A percentile compares a stretch with the other conserved stretches of the same genome.
Conservation (phyloP, 148 eudicot species). For the Diospyros kaki region DNA sequence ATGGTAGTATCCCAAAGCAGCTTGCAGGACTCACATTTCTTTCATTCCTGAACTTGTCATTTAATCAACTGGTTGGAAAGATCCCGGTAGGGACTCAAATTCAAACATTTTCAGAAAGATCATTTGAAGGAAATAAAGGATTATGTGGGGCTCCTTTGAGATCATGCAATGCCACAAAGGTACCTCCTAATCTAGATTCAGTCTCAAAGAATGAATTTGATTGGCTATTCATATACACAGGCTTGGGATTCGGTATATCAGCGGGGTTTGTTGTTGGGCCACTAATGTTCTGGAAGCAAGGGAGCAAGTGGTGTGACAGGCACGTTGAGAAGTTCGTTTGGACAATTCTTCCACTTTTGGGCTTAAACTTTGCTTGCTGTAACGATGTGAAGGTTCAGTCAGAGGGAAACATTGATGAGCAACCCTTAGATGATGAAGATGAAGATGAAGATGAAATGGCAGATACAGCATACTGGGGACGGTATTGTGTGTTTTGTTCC, state of each 20-base stretch:
- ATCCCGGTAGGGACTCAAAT: slow-evolving; percentile 23
- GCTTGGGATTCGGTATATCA: slow-evolving; percentile 37
- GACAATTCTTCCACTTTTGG: slow-evolving; percentile 21
- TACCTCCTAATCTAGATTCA: background rate
- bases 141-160: slow-evolving; percentile 22
- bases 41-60: slow-evolving; percentile 25
- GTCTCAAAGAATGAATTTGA: background rate
- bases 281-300: slow-evolving; percentile 21
- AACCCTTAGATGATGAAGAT: slow-evolving; percentile 16
- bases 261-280: slow-evolving; percentile 33
- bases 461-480: slow-evolving; percentile 4
- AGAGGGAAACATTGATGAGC: slow-evolving; percentile 23
- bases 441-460: slow-evolving; percentile 8
- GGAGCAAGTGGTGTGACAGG: slow-evolving; percentile 22
- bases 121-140: slow-evolving; percentile 13
- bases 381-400: slow-evolving; percentile 17
- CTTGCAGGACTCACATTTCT: slow-evolving; percentile 22
- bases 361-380: slow-evolving; percentile 22
- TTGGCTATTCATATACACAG: slow-evolving; percentile 31
- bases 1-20: slow-evolving; percentile 22
- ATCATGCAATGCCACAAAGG: background rate
- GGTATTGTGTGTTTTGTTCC: slow-evolving; percentile 53
- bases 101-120: slow-evolving; percentile 11
- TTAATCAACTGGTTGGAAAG: slow-evolving; percentile 18
- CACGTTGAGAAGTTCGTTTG: slow-evolving; percentile 17